Evolutionary conservation across 1,284 basidiomycete species (phyloP).

Genomic region (Calocybe gambosa): DNA sequence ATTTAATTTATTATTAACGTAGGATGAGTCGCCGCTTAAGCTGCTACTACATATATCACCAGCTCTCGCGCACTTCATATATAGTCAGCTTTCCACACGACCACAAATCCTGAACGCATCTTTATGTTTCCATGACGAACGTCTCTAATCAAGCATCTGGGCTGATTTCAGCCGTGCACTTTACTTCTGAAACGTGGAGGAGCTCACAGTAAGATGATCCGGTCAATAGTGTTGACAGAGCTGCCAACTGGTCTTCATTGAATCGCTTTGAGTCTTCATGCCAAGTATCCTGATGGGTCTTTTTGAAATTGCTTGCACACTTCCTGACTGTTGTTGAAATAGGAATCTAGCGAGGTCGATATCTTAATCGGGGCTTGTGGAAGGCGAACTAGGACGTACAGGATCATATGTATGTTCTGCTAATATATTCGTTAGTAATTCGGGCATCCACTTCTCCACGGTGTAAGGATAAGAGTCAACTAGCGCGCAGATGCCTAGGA

Average conservation of each 20-base stretch:
- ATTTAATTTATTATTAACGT: conserved; percentile 6
- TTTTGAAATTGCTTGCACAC: conserved; percentile 70
- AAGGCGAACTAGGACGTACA: too few relatives aligned
- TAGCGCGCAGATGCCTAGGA: conserved; percentile 74
- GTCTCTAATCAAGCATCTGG: conserved; percentile 12
- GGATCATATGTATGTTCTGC: conserved; percentile 83
- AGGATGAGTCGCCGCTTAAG: conserved; percentile 2
- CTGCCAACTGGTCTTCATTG: conserved; percentile 64
- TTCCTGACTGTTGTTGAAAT: conserved; percentile 69
- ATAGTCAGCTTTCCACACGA: conserved; percentile 3
- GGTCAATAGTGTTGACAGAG: conserved; percentile 65
- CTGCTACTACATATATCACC: conserved; percentile 12
- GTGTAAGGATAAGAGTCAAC: conserved; percentile 83
- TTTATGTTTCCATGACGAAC: not conserved
- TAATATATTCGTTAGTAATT: conserved; percentile 61
- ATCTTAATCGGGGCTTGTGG: too few relatives aligned
- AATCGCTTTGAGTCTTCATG: conserved; percentile 76
- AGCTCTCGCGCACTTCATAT: conserved; percentile 11
- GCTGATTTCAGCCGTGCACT: conserved; percentile 3
- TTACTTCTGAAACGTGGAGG: not conserved
- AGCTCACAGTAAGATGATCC: conserved; percentile 69
- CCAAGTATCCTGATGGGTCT: conserved; percentile 81
- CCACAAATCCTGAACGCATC: conserved; percentile 2
- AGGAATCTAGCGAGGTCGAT: conserved; percentile 51
- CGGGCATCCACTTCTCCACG: conserved; percentile 82